A percentile compares a stretch with the other conserved stretches of the same genome.
Evolutionary conservation across 2,329 filamentous ascomycete species (phyloP).

Genomic region (Xenosphaeropsis pyriputrescens): DNA sequence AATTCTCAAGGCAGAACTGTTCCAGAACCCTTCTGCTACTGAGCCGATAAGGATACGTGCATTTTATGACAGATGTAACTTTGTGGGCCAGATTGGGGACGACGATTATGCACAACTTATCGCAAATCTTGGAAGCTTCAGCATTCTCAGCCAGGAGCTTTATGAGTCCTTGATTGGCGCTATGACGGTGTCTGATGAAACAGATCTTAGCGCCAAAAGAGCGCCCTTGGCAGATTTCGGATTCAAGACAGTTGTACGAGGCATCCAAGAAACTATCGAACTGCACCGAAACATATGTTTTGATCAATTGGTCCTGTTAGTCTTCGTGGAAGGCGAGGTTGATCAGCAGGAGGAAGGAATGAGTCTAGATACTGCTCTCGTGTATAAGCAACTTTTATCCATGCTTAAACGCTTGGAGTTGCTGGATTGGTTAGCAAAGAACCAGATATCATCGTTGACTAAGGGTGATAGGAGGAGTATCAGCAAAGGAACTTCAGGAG

Average conservation of each 20-base stretch:
- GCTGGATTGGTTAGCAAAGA: conserved; percentile 52
- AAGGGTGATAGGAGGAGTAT: conserved; percentile 21
- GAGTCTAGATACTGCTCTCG: conserved; percentile 52
- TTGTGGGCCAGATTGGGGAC: conserved; percentile 67
- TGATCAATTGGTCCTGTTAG: conserved; percentile 67
- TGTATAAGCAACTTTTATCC: conserved; percentile 57
- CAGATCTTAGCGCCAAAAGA: conserved; percentile 7
- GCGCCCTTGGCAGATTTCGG: conserved; percentile 59
- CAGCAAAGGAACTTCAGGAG: conserved; percentile 11
- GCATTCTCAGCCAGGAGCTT: conserved; percentile 36
- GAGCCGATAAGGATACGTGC: conserved; percentile 61
- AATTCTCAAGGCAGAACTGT: conserved; percentile 57
- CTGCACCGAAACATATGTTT: conserved; percentile 62
- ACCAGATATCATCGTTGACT: conserved; percentile 33
- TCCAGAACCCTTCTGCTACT: conserved; percentile 55
- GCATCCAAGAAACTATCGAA: conserved; percentile 65
- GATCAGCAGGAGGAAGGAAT: conserved; percentile 57
- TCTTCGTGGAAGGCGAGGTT: conserved; percentile 76
- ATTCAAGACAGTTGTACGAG: conserved; percentile 56
- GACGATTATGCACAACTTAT: conserved; percentile 64
- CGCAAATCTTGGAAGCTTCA: conserved; percentile 49
- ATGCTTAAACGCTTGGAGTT: conserved; percentile 62
- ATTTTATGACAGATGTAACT: conserved; percentile 66
- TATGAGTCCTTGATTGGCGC: conserved; percentile 37
- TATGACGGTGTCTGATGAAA: conserved; percentile 24